These are phyloP conservation scores for Nematocida sp. DNA, from an alignment of 371 early-diverging fungal species.

Conservation along the genomic window DNA sequence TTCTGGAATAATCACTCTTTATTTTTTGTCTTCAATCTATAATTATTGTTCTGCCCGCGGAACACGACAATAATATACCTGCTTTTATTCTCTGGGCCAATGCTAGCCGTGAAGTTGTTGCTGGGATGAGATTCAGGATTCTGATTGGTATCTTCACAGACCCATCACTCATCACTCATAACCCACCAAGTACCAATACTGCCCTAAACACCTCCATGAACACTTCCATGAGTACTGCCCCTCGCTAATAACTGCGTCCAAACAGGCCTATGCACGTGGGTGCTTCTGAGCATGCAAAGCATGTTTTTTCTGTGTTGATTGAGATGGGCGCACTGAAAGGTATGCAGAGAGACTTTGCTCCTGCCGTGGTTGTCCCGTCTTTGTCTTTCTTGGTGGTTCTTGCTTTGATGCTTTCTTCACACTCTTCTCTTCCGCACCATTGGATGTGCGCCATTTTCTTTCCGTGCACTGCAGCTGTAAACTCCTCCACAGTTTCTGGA, in stretches of 20 bases:
- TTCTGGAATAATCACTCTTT: no score
- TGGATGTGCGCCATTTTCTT: slow-evolving; percentile 82
- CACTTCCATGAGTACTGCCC: no score
- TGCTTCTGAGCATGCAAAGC: slow-evolving; percentile 25
- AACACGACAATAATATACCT: no score
- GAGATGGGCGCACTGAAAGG: slow-evolving; percentile 67
- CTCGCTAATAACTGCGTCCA: slow-evolving; percentile 37
- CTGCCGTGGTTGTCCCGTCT: slow-evolving; percentile 72
- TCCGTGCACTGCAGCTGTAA: slow-evolving; percentile 76
- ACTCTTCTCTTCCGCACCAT: slow-evolving; percentile 83
- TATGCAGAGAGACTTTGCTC: slow-evolving; percentile 96
- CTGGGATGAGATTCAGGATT: no score
- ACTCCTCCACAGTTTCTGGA: slow-evolving; percentile 78
- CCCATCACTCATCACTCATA: no score
- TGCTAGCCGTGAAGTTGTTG: no score
- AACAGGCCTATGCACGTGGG: slow-evolving; percentile 37
- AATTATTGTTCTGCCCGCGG: no score
- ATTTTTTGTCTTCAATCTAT: no score
- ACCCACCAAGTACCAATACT: no score
- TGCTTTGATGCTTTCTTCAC: slow-evolving; percentile 93
- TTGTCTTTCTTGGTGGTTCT: slow-evolving; percentile 69
- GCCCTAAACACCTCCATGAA: no score
- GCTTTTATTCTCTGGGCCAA: no score
- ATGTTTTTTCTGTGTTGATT: neutral
- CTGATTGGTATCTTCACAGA: no score